phyloP scores from a whole-genome alignment of 352 stramenopile genomes.

The Phytophthora gonapodyides region DNA sequence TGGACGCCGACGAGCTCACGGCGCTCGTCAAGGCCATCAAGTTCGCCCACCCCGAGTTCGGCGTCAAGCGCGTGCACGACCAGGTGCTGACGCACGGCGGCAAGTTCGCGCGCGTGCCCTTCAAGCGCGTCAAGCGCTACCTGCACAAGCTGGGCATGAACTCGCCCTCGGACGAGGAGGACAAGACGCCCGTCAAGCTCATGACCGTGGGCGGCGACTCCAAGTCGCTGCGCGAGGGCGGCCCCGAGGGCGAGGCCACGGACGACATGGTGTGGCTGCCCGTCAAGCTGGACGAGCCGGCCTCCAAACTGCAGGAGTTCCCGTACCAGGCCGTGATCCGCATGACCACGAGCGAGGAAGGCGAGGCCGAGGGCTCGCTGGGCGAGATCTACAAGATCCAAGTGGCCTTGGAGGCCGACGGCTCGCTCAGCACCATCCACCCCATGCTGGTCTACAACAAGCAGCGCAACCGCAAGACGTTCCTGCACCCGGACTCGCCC shows the following conservation, averaged over 20 bases:
- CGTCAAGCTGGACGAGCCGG: constrained; percentile 84
- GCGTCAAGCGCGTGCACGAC: constrained; percentile 83
- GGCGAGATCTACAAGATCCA: constrained; percentile 93
- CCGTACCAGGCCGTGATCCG: constrained; percentile 87
- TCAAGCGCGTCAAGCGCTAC: constrained; percentile 87
- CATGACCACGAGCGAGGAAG: constrained; percentile 78
- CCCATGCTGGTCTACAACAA: constrained; percentile 93
- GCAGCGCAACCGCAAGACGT: constrained; percentile 83
- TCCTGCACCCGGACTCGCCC: constrained; percentile 81
- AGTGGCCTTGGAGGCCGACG: constrained; percentile 69
- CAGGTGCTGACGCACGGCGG: constrained; percentile 77
- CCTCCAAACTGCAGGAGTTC: constrained; percentile 75
- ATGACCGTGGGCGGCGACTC: constrained; percentile 84
- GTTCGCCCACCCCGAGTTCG: constrained; percentile 82
- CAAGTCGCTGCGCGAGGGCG: constrained; percentile 55
- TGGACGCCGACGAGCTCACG: constrained; percentile 79
- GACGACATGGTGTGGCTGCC: constrained; percentile 74
- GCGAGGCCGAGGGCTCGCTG: constrained; percentile 67
- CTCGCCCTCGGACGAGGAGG: constrained; percentile 38
- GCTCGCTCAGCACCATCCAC: constrained; percentile 65
- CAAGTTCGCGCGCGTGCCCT: constrained; percentile 73
- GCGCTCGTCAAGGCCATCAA: constrained; percentile 89
- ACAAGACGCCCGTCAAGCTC: constrained; percentile 62
- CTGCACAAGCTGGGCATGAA: constrained; percentile 83
- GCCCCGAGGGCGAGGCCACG: constrained; percentile 8